Conservation (phyloP, 2,329 filamentous ascomycete genomes). For the Venturia aucupariae region DNA sequence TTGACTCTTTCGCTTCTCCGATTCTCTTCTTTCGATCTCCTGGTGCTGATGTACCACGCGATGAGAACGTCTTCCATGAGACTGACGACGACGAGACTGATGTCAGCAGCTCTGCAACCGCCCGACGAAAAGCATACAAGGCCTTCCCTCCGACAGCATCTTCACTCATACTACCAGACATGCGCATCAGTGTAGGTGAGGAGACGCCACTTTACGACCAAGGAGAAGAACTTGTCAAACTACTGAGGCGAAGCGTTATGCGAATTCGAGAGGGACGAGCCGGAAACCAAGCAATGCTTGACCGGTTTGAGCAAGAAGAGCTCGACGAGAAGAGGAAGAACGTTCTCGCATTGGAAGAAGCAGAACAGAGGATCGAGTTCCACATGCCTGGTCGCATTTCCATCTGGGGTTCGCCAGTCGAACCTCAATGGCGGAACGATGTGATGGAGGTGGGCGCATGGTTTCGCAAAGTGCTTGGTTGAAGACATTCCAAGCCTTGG, state of each 20-base stretch:
- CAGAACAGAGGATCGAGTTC: constrained; percentile 16
- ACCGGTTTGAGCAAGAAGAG: background rate
- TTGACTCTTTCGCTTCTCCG: constrained; percentile 43
- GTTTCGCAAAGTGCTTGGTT: constrained; percentile 16
- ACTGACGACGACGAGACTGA: background rate
- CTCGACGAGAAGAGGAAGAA: constrained; percentile 8
- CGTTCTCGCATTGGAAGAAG: constrained; percentile 14
- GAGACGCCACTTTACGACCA: constrained; percentile 32
- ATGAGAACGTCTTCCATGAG: background rate
- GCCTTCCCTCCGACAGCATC: constrained; percentile 34
- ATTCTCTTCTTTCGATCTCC: constrained; percentile 42
- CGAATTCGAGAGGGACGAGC: constrained; percentile 18
- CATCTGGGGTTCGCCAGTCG: constrained; percentile 13
- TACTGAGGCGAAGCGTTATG: constrained; percentile 32
- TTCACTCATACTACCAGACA: constrained; percentile 31
- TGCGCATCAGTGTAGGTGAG: constrained; percentile 31
- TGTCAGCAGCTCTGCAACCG: background rate
- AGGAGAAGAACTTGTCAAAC: constrained; percentile 31
- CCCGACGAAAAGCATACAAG: constrained; percentile 23
- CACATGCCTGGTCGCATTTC: constrained; percentile 10
- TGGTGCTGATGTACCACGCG: constrained; percentile 20
- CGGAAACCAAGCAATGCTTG: background rate
- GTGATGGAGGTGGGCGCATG: constrained; percentile 15
- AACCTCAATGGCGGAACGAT: constrained; percentile 8
- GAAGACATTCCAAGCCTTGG: background rate